These are phyloP conservation scores for Tricholoma terreum DNA, from an alignment of 768 basidiomycete species.

Conservation along the genomic window DNA sequence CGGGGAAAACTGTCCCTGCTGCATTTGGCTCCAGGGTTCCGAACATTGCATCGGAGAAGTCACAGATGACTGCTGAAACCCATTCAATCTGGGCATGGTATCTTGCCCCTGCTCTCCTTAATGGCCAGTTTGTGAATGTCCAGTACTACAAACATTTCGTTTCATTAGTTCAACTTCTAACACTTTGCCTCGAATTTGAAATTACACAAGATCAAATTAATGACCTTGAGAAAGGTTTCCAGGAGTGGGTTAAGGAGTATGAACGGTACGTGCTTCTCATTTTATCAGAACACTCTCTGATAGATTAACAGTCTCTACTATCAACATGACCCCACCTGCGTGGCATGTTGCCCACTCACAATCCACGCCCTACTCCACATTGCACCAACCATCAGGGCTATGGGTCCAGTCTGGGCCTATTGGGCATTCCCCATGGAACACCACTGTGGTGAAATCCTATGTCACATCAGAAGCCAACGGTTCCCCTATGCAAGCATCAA, in stretches of 20 bases:
- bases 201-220: slow-evolving; percentile 20
- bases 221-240: background rate
- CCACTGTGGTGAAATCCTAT: slow-evolving; percentile 30
- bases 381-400: slow-evolving; percentile 21
- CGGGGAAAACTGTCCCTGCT: slow-evolving; percentile 35
- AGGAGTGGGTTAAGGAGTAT: slow-evolving; percentile 36
- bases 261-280: slow-evolving; percentile 29
- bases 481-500: slow-evolving; percentile 30
- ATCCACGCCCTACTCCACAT: slow-evolving; percentile 25
- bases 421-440: slow-evolving; percentile 41
- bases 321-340: slow-evolving; percentile 11
- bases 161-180: background rate
- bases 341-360: no score
- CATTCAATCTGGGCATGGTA: slow-evolving; percentile 39
- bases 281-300: background rate
- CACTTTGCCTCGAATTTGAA: slow-evolving; percentile 26
- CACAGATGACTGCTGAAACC: slow-evolving; percentile 31
- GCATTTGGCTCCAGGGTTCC: slow-evolving; percentile 27
- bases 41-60: slow-evolving; percentile 4
- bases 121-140: slow-evolving; percentile 22
- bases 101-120: slow-evolving; percentile 37
- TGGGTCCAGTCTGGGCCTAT: slow-evolving; percentile 25
- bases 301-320: slow-evolving; percentile 27
- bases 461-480: slow-evolving; percentile 24
- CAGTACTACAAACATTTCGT: slow-evolving; percentile 28